Evolutionary conservation across 768 basidiomycete species (phyloP), one percentile per base, ranked within the genome.

Genomic region (Lyophyllum atratum): DNA sequence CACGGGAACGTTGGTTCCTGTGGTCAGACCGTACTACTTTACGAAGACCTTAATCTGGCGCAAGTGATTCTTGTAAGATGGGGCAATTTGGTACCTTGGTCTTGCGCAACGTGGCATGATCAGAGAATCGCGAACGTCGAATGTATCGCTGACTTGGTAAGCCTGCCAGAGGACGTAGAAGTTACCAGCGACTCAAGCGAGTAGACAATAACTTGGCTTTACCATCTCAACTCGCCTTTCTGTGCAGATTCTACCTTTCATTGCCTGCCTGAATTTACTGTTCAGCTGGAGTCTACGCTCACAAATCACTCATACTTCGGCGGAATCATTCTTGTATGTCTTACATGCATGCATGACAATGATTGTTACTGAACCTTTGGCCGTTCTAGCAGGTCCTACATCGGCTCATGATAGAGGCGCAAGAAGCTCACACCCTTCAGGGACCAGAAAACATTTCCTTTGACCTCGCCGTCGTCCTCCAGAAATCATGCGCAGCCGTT

Each of bases 31-130:
- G 40, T 52, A 51, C 26, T 46, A 21, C 71, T 67, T 17, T 62
- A 54, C 24, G 61, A 64, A 43, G 52, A 61, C 19, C 66, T 80
- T 6, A 80, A 85, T 65, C 54, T 63, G 44, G 68, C 86, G 11
- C 79, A 81, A 56, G 68, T 46, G 6, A 74, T 87, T 21, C 66
- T 91, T n/a, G 52, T 88, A n/a, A 71, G 71, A 58, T 90, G 85
- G 83, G 82, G 84, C 28, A 60, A 75, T 11, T 70, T 80, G 11
- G 67, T 87, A 2, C 77, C 80, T 1, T 90, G 89, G 89, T 76
- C 75, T 52, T 92, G 90, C 89, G 70, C 66, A 11, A 68, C 78
- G 7, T 91, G 87, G 86, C 67, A 71, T 46, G 87, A 89, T 62
- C 72, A 74, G 56, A 77, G 82, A 21, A 66, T 73, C 37, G 74